These are phyloP conservation scores for Umbellularia californica DNA, from an alignment of 164 flowering plant species.

Conservation along the genomic window DNA sequence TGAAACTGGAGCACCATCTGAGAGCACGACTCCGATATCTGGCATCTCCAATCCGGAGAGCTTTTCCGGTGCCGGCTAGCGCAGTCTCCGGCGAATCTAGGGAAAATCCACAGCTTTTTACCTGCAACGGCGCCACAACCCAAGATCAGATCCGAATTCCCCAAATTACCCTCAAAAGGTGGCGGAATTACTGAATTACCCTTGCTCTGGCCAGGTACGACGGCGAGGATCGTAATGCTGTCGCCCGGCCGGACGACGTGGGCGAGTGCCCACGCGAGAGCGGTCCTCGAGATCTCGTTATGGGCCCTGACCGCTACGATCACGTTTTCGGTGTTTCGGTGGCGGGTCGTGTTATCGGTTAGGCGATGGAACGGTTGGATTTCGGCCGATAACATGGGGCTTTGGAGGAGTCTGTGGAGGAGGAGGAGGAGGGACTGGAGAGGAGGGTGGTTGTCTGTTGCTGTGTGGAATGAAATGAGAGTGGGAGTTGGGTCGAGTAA, in stretches of 20 bases:
- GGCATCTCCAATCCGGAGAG: slow-evolving; percentile 48
- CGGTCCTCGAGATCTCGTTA: slow-evolving; percentile 58
- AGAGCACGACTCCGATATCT: slow-evolving; percentile 83
- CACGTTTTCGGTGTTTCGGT: slow-evolving; percentile 30
- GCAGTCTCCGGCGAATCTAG: slow-evolving; percentile 46
- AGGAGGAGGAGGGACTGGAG: background rate
- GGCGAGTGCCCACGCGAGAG: slow-evolving; percentile 82
- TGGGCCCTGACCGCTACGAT: slow-evolving; percentile 79
- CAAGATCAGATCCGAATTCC: background rate
- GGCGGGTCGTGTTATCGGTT: background rate
- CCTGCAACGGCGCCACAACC: slow-evolving; percentile 18
- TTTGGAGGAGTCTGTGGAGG: background rate
- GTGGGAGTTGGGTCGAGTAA: background rate
- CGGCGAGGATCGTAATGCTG: slow-evolving; percentile 58
- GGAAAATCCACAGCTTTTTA: slow-evolving; percentile 54
- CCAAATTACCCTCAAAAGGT: background rate
- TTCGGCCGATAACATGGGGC: background rate
- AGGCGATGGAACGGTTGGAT: background rate
- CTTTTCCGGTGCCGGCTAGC: slow-evolving; percentile 31
- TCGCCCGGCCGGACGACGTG: slow-evolving; percentile 76
- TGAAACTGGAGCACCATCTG: slow-evolving; percentile 77
- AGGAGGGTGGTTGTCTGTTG: background rate
- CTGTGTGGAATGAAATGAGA: background rate
- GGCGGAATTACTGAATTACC: slow-evolving; percentile 29
- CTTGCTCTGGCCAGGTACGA: slow-evolving; percentile 31